These are phyloP conservation scores for Ballota nigra DNA, from an alignment of 257 asterid genomes.

Conservation along the genomic window DNA sequence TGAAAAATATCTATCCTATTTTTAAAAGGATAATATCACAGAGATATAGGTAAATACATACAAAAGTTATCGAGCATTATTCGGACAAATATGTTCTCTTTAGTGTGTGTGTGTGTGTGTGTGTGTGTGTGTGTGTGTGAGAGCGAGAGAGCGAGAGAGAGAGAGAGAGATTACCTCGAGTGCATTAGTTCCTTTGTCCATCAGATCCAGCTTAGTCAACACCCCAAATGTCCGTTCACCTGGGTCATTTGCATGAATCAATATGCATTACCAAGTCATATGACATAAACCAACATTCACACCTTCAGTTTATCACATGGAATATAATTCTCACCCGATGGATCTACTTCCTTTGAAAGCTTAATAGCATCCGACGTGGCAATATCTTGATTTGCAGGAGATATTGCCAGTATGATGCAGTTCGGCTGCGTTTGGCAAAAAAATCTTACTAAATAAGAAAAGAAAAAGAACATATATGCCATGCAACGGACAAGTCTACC, in stretches of 20 bases:
- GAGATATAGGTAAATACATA: neutral
- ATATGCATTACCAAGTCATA: slow-evolving; percentile 3
- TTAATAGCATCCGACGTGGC: slow-evolving; percentile 98
- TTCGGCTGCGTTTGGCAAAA: slow-evolving; percentile 58
- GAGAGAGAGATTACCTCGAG: slow-evolving; percentile 53
- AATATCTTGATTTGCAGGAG: slow-evolving; percentile 98
- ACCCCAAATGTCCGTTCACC: slow-evolving; percentile 97
- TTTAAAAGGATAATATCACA: neutral
- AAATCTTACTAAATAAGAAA: neutral
- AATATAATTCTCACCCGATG: slow-evolving; percentile 53
- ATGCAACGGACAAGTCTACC: neutral
- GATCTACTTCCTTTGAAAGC: slow-evolving; percentile 86
- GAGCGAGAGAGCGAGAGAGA: slow-evolving; percentile 14
- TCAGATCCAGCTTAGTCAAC: slow-evolving; percentile 85
- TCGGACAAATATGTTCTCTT: neutral
- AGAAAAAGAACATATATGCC: neutral
- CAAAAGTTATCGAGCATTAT: neutral
- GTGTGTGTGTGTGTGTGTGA: too few relatives aligned
- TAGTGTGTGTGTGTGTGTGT: neutral
- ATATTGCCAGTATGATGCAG: slow-evolving; percentile 80
- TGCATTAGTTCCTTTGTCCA: slow-evolving; percentile 97
- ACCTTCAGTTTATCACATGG: neutral
- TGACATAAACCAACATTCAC: slow-evolving; percentile 12
- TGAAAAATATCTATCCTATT: neutral
- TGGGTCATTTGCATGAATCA: slow-evolving; percentile 32